phyloP scores from a whole-genome alignment of 2,329 filamentous ascomycete species.

The Clarireedia paspali region DNA sequence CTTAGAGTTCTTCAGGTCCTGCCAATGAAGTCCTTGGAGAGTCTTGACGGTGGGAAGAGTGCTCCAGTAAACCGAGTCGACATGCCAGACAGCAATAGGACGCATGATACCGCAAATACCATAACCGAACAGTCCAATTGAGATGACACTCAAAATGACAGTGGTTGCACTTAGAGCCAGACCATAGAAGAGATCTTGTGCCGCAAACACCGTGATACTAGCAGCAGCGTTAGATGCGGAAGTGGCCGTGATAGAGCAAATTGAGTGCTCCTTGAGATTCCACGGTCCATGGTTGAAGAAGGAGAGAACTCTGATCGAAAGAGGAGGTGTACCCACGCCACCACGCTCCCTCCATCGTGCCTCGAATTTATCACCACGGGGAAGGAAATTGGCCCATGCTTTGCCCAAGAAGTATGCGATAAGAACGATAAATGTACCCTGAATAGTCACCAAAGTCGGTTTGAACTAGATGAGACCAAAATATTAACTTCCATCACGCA shows the following conservation, averaged over 20 bases:
- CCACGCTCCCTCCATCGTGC: conserved; percentile 38
- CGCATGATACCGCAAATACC: conserved; percentile 41
- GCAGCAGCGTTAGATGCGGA: conserved; percentile 43
- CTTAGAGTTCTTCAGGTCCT: conserved; percentile 32
- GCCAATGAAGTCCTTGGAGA: conserved; percentile 34
- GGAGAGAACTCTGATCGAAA: conserved; percentile 33
- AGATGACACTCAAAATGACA: conserved; percentile 38
- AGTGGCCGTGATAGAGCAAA: conserved; percentile 46
- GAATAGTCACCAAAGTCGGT: conserved; percentile 40
- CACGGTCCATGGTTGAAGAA: conserved; percentile 46
- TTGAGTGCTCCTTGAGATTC: conserved; percentile 48
- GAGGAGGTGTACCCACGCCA: conserved; percentile 35
- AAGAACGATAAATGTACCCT: conserved; percentile 48
- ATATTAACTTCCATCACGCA: background rate
- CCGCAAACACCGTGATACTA: conserved; percentile 36
- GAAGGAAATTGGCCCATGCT: conserved; percentile 39
- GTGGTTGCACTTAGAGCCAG: conserved; percentile 32
- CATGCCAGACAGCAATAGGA: conserved; percentile 38
- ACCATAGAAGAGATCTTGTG: conserved; percentile 40
- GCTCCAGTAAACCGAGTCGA: conserved; percentile 40
- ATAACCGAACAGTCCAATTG: conserved; percentile 42
- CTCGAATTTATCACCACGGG: conserved; percentile 44
- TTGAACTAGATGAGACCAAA: conserved; percentile 36
- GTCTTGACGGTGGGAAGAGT: conserved; percentile 33
- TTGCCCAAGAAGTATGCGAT: conserved; percentile 49